Percentiles rank a stretch among this genome's conserved stretches.
Evolutionary conservation across 1,139 yeast species (phyloP).

Genomic region (Yarrowia galli): DNA sequence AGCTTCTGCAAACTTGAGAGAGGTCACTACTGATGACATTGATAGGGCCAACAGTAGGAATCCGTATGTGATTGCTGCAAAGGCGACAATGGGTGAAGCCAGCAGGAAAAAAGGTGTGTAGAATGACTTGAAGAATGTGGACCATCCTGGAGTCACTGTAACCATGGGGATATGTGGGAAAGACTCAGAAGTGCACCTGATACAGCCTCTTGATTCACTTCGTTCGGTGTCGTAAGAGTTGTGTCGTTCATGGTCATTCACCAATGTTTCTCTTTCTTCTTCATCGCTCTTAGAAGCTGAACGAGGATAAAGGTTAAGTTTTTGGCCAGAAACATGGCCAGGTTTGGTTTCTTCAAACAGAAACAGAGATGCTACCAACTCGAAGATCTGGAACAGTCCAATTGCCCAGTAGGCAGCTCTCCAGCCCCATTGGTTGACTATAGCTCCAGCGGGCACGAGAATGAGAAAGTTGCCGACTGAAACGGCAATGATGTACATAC

Average conservation of each 20-base stretch:
- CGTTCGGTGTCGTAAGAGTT: slow-evolving; percentile 5
- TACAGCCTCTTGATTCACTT: background rate
- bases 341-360: slow-evolving; percentile 58
- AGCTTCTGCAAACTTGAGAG: slow-evolving; percentile 39
- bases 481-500: slow-evolving; percentile 55
- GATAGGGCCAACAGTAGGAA: slow-evolving; percentile 40
- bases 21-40: slow-evolving; percentile 39
- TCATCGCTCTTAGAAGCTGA: background rate
- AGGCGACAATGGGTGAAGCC: slow-evolving; percentile 40
- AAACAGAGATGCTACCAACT: slow-evolving; percentile 55
- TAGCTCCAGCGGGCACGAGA: slow-evolving; percentile 60
- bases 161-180: slow-evolving; percentile 13
- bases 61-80: slow-evolving; percentile 41
- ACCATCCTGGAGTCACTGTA: slow-evolving; percentile 42
- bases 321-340: background rate
- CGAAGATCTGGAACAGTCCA: slow-evolving; percentile 58
- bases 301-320: background rate
- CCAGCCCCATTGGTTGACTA: slow-evolving; percentile 58
- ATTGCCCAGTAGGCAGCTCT: slow-evolving; percentile 56
- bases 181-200: background rate
- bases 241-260: slow-evolving; percentile 4
- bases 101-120: slow-evolving; percentile 43
- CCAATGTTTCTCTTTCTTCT: background rate
- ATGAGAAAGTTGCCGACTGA: slow-evolving; percentile 55
- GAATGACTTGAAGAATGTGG: slow-evolving; percentile 44